Base-by-base conservation (phyloP, 257 asterid species). In the Thymus quinquecostatus region DNA sequence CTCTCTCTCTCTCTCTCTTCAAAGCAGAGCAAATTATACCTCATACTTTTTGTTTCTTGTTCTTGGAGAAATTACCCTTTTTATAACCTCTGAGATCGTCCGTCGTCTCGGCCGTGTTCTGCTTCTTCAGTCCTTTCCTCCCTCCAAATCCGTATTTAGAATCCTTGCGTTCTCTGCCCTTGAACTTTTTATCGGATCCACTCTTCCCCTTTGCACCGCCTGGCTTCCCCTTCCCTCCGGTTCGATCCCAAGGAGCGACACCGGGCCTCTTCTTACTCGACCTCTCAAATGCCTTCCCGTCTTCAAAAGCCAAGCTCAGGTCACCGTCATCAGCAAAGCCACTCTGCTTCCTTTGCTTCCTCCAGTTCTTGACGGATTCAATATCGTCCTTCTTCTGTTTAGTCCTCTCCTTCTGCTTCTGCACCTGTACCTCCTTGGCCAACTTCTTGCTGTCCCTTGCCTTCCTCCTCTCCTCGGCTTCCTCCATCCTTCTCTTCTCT, bases 321-420 rank as follows among this genome's bases (percentile, higher is more conserved):
- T 86, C 96, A 0, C 81, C 87, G 5, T 78, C 88, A n/a, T 81
- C 77, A 8, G 88, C 74, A 68, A 84, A 91, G 6, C 97, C 99
- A 32, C 79, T 84, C 76, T 79, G 91, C 75, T 91, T 92, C 86
- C 99, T 78, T 32, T 86, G 96, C 79, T 89, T 94, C 82, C 97
- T 87, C 98, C 98, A 94, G 80, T 91, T 89, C 80, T 94, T 94
- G 14, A 94, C 97, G 10, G 95, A 84, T 70, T 95, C 99, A 10
- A 95, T 85, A 6, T 88, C 98, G 0, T 89, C 92, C 77, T 92
- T 95, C 89, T 92, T 95, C 81, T 95, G 97, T 76, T 86, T 87
- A 66, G 92, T 78, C 84, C 93, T 82, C 81, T 95, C 99, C 78
- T 74, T 92, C 66, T 66, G 81, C 76, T 90, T 92, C 82, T 88